These are phyloP conservation scores for Colletotrichum magnum DNA, from an alignment of 2,329 filamentous ascomycete genomes.

Conservation along the genomic window DNA sequence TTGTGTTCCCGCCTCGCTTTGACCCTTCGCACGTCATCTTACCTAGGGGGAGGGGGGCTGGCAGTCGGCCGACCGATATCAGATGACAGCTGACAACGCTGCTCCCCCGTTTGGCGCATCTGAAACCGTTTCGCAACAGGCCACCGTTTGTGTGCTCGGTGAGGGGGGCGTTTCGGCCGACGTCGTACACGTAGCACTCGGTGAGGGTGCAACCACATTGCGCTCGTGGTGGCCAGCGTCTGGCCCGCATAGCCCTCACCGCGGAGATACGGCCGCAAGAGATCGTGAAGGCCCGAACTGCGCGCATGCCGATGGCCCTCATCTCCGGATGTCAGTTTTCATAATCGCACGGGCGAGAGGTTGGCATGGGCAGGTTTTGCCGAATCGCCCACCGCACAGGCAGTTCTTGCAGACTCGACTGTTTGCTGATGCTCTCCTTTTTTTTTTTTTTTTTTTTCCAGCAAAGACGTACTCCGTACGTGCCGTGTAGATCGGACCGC, in stretches of 20 bases:
- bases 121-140: neutral
- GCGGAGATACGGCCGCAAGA: neutral
- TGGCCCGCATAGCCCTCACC: neutral
- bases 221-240: neutral
- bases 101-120: neutral
- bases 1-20: neutral
- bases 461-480: too few relatives aligned
- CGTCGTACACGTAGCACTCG: slow-evolving; percentile 12
- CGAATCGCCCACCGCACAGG: neutral
- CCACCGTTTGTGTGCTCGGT: slow-evolving; percentile 13
- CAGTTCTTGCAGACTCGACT: neutral
- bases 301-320: slow-evolving; percentile 1
- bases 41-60: neutral
- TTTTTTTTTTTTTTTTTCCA: too few relatives aligned
- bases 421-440: neutral
- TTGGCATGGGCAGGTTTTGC: neutral
- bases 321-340: slow-evolving; percentile 27
- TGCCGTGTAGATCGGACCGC: neutral
- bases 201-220: slow-evolving; percentile 20
- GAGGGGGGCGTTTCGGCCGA: neutral
- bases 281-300: slow-evolving; percentile 24
- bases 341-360: neutral
- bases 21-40: neutral
- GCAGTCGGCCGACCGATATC: neutral
- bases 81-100: slow-evolving; percentile 11